A percentile compares a stretch with the other conserved stretches of the same genome.
Evolutionary conservation across 805 yeast genomes (phyloP).

Genomic region (Candida wancherniae): DNA sequence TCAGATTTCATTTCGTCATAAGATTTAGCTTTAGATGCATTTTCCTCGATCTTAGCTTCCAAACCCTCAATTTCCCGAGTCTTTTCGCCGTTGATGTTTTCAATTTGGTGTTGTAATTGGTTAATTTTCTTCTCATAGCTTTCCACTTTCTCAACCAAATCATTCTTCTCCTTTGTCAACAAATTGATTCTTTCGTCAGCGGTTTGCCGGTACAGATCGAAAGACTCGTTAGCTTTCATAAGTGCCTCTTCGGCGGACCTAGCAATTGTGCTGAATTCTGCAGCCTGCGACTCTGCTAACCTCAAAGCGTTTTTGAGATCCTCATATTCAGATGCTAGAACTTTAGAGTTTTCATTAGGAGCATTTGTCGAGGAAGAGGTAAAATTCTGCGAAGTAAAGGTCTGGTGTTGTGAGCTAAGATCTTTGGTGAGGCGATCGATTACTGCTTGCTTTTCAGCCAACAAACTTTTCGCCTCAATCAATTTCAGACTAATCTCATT

Average conservation of each 20-base stretch:
- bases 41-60: conserved; percentile 17
- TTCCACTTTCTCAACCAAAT: conserved; percentile 18
- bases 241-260: conserved; percentile 64
- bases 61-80: conserved; percentile 15
- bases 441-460: conserved; percentile 36
- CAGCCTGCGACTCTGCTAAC: conserved; percentile 51
- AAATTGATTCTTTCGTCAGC: conserved; percentile 19
- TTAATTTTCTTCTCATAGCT: conserved; percentile 7
- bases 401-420: background rate
- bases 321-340: conserved; percentile 32
- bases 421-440: conserved; percentile 32
- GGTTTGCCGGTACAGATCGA: conserved; percentile 36
- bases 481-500: conserved; percentile 49
- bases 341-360: conserved; percentile 1
- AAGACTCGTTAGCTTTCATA: conserved; percentile 47
- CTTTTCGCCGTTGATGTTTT: conserved; percentile 4
- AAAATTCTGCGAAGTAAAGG: background rate
- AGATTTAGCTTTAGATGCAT: conserved; percentile 29
- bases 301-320: conserved; percentile 51
- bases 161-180: conserved; percentile 23
- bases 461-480: conserved; percentile 34
- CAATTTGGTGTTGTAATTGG: conserved; percentile 5
- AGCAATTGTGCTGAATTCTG: conserved; percentile 61
- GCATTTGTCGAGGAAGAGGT: background rate
- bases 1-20: conserved; percentile 31